These are phyloP conservation scores for Clavispora vitiphila DNA, from an alignment of 805 yeast genomes.

Conservation along the genomic window DNA sequence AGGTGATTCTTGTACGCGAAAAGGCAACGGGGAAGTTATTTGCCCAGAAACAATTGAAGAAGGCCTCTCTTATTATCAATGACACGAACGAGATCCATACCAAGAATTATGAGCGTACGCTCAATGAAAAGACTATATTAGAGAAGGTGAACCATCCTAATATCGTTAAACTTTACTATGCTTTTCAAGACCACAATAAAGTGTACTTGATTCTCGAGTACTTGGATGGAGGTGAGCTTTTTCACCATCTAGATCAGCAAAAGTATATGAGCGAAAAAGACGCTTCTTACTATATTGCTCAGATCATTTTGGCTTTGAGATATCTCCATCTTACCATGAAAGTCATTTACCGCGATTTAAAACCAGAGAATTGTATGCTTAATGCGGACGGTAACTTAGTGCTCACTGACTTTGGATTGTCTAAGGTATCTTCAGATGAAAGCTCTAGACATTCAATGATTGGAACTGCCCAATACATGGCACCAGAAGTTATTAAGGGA, in stretches of 20 bases:
- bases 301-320: conserved; percentile 15
- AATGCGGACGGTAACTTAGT: conserved; percentile 37
- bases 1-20: conserved; percentile 74
- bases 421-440: conserved; percentile 32
- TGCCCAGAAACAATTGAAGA: conserved; percentile 83
- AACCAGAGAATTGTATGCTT: conserved; percentile 44
- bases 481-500: conserved; percentile 83
- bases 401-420: conserved; percentile 41
- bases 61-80: conserved; percentile 69
- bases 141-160: conserved; percentile 67
- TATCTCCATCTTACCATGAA: conserved; percentile 23
- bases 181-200: conserved; percentile 75
- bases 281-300: conserved; percentile 16
- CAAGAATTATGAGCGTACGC: conserved; percentile 60
- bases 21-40: conserved; percentile 55
- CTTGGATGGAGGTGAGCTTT: conserved; percentile 86
- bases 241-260: conserved; percentile 50
- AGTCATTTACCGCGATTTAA: conserved; percentile 40
- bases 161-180: conserved; percentile 75
- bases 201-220: conserved; percentile 74
- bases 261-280: conserved; percentile 15
- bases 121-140: conserved; percentile 72
- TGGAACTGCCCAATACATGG: conserved; percentile 84
- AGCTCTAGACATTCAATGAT: conserved; percentile 48
- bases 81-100: conserved; percentile 17